phyloP scores from a whole-genome alignment of 73 alveolate genomes.

The Paraurostyla sp. region DNA sequence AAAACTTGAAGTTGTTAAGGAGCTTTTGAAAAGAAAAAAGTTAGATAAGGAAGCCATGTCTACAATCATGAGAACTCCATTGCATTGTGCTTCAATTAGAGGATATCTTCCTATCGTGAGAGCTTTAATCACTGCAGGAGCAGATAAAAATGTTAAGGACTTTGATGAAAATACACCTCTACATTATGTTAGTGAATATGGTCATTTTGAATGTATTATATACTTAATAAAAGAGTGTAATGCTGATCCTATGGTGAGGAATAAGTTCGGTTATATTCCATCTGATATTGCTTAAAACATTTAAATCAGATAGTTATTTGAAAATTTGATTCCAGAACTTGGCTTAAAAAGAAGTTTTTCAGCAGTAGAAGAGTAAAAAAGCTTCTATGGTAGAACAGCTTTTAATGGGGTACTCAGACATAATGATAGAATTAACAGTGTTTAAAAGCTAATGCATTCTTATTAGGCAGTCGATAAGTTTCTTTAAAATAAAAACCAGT shows the following conservation, averaged over 20 bases:
- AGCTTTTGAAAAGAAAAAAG: slow-evolving; percentile 53
- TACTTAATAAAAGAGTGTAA: slow-evolving; percentile 44
- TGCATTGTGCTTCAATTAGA: slow-evolving; percentile 87
- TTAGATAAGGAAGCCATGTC: slow-evolving; percentile 57
- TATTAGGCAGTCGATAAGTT: slow-evolving; percentile 59
- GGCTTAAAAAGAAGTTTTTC: neutral
- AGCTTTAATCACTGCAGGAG: slow-evolving; percentile 84
- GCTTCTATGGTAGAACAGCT: slow-evolving; percentile 60
- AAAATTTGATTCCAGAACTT: slow-evolving; percentile 21
- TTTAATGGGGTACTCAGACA: slow-evolving; percentile 71
- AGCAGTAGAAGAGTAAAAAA: neutral
- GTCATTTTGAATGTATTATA: slow-evolving; percentile 54
- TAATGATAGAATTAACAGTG: slow-evolving; percentile 70
- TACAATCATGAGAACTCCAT: slow-evolving; percentile 86
- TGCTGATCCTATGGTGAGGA: slow-evolving; percentile 25
- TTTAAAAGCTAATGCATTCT: slow-evolving; percentile 64
- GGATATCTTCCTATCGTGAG: slow-evolving; percentile 86
- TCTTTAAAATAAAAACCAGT: slow-evolving; percentile 40
- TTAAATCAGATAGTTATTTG: slow-evolving; percentile 45
- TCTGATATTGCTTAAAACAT: slow-evolving; percentile 61
- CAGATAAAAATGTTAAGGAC: slow-evolving; percentile 86
- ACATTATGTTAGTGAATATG: slow-evolving; percentile 88
- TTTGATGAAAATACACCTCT: slow-evolving; percentile 92
- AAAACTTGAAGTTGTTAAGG: slow-evolving; percentile 48
- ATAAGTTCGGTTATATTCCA: slow-evolving; percentile 68